Percentiles rank a stretch among this genome's conserved stretches.
These are phyloP conservation scores for Epichloe bromicola DNA, from an alignment of 2,329 filamentous ascomycete species.

Conservation along the genomic window DNA sequence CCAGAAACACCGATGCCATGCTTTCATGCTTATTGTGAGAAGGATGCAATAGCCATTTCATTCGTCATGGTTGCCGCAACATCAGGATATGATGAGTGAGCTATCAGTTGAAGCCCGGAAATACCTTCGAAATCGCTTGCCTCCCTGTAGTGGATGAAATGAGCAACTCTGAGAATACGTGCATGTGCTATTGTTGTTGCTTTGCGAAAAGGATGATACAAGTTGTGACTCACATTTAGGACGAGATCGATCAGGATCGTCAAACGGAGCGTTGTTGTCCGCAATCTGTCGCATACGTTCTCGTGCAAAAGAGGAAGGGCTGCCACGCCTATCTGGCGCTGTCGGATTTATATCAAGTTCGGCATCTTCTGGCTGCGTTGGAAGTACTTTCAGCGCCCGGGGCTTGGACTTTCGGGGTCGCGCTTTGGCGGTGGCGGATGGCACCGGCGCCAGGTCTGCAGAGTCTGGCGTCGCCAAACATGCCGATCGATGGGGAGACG, in stretches of 20 bases:
- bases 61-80: background rate
- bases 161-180: background rate
- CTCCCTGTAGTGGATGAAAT: background rate
- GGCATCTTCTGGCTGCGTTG: conserved; percentile 24
- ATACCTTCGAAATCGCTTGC: conserved; percentile 7
- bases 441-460: conserved; percentile 6
- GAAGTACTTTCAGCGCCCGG: conserved; percentile 19
- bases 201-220: background rate
- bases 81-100: background rate
- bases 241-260: conserved; percentile 26
- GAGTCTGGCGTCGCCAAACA: conserved; percentile 8
- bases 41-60: background rate
- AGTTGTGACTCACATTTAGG: conserved; percentile 23
- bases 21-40: background rate
- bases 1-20: conserved; percentile 4
- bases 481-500: background rate
- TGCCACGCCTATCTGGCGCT: conserved; percentile 21
- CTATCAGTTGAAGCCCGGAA: conserved; percentile 4
- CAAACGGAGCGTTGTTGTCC: conserved; percentile 28
- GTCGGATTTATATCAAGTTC: conserved; percentile 16
- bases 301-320: conserved; percentile 30
- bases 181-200: background rate
- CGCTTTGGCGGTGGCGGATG: conserved; percentile 9
- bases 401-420: conserved; percentile 18
- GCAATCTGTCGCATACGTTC: conserved; percentile 31